Evolutionary conservation across 805 yeast genomes (phyloP).

Genomic region (Candida corydali): DNA sequence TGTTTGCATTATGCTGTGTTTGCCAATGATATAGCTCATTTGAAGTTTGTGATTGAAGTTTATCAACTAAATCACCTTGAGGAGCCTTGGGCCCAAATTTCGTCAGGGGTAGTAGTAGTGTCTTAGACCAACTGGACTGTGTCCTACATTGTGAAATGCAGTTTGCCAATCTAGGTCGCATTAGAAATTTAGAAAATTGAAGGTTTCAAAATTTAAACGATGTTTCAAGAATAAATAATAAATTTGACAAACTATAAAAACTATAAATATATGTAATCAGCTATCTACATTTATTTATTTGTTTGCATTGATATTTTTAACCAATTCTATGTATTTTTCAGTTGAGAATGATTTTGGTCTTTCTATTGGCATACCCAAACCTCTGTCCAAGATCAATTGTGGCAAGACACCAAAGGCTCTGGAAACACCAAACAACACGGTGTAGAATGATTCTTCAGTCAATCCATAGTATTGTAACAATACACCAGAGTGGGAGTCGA

Average conservation of each 20-base stretch:
- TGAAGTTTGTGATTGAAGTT: constrained; percentile 49
- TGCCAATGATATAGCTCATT: constrained; percentile 65
- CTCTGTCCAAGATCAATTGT: constrained; percentile 76
- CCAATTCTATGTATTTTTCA: constrained; percentile 84
- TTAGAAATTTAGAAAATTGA: too few relatives aligned
- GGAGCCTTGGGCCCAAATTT: constrained; percentile 52
- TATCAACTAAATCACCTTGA: constrained; percentile 33
- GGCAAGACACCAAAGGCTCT: constrained; percentile 77
- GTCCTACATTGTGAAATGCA: too few relatives aligned
- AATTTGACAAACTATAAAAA: too few relatives aligned
- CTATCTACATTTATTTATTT: too few relatives aligned
- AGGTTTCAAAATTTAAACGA: too few relatives aligned
- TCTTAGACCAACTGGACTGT: constrained; percentile 29
- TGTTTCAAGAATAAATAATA: too few relatives aligned
- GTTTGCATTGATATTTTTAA: constrained; percentile 35
- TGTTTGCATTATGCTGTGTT: constrained; percentile 18
- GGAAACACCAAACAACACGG: constrained; percentile 79
- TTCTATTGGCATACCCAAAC: constrained; percentile 74
- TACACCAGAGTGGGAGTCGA: constrained; percentile 76
- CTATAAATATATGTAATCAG: too few relatives aligned
- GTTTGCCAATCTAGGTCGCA: too few relatives aligned
- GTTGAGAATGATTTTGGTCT: constrained; percentile 90
- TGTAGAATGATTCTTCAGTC: constrained; percentile 68
- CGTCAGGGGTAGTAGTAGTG: constrained; percentile 65
- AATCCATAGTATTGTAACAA: constrained; percentile 77